These are phyloP conservation scores for Cladobotryum protrusum DNA, from an alignment of 2,329 filamentous ascomycete genomes.

Conservation along the genomic window DNA sequence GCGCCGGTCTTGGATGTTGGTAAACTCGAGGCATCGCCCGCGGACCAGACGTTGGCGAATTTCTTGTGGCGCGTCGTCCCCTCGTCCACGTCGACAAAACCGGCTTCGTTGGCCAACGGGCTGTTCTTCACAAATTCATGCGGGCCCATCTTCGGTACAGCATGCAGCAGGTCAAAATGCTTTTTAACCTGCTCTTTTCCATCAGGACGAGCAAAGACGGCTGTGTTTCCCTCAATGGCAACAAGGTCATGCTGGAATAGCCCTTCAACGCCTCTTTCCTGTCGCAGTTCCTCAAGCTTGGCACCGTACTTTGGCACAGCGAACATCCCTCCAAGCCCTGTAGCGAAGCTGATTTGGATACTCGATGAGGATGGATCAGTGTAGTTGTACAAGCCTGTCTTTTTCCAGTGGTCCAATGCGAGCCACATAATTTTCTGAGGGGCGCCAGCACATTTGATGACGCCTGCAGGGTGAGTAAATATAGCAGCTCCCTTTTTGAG, in stretches of 20 bases:
- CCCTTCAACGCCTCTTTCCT: slow-evolving; percentile 50
- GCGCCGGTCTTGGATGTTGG: slow-evolving; percentile 53
- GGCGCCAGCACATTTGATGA: slow-evolving; percentile 55
- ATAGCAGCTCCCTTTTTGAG: slow-evolving; percentile 46
- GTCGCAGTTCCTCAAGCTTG: slow-evolving; percentile 45
- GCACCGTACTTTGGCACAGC: slow-evolving; percentile 54
- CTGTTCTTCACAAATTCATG: slow-evolving; percentile 49
- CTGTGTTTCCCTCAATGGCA: slow-evolving; percentile 46
- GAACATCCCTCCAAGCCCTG: slow-evolving; percentile 51
- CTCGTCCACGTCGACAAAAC: slow-evolving; percentile 53
- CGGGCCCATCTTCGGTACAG: slow-evolving; percentile 53
- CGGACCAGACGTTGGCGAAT: slow-evolving; percentile 52
- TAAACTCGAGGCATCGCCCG: slow-evolving; percentile 52
- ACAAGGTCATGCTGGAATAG: slow-evolving; percentile 53
- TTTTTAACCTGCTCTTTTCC: slow-evolving; percentile 38
- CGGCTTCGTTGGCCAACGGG: slow-evolving; percentile 46
- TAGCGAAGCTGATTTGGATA: slow-evolving; percentile 50
- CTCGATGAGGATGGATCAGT: slow-evolving; percentile 31
- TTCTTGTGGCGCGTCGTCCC: slow-evolving; percentile 46
- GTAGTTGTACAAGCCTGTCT: slow-evolving; percentile 43
- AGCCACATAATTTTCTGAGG: slow-evolving; percentile 60
- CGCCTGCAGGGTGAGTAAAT: slow-evolving; percentile 53
- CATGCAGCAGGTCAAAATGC: slow-evolving; percentile 51
- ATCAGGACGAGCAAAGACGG: slow-evolving; percentile 41
- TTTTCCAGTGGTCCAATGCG: slow-evolving; percentile 53